Percentiles rank a stretch among this genome's conserved stretches.
phyloP scores from a whole-genome alignment of 768 basidiomycete species.

The Coprinopsis strossmayeri region DNA sequence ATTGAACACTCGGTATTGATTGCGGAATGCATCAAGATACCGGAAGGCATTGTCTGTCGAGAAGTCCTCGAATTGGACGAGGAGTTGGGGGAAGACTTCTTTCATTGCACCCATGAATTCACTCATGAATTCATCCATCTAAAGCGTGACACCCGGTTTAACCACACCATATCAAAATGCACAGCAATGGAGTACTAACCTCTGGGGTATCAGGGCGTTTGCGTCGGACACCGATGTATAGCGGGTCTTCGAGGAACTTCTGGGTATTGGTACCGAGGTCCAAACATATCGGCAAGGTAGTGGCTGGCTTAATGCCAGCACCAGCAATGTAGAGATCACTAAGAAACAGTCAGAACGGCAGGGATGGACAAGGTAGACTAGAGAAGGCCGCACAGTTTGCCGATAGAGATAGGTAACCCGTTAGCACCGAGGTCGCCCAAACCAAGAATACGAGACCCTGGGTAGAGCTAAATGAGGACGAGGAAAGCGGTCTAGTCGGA shows the following conservation, averaged over 20 bases:
- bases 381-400: slow-evolving; percentile 50
- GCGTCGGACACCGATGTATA: slow-evolving; percentile 67
- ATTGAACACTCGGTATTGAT: slow-evolving; percentile 58
- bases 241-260: slow-evolving; percentile 58
- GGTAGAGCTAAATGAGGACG: slow-evolving; percentile 4
- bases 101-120: slow-evolving; percentile 68
- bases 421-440: slow-evolving; percentile 47
- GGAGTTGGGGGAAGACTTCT: slow-evolving; percentile 55
- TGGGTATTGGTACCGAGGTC: slow-evolving; percentile 77
- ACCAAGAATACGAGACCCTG: slow-evolving; percentile 68
- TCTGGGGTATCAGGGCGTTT: slow-evolving; percentile 40
- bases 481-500: slow-evolving; percentile 12
- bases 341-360: slow-evolving; percentile 3
- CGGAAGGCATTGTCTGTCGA: slow-evolving; percentile 75
- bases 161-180: too few species aligned
- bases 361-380: neutral
- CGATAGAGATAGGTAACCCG: slow-evolving; percentile 57
- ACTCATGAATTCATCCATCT: slow-evolving; percentile 73
- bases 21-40: slow-evolving; percentile 58
- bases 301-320: slow-evolving; percentile 53
- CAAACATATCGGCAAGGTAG: slow-evolving; percentile 58
- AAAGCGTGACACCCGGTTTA: too few species aligned
- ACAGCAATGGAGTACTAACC: slow-evolving; percentile 25
- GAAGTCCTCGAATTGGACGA: slow-evolving; percentile 77
- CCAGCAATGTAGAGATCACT: slow-evolving; percentile 67